Evolutionary conservation across 371 early-diverging fungal species (phyloP).

Genomic region (Mortierella sp.): DNA sequence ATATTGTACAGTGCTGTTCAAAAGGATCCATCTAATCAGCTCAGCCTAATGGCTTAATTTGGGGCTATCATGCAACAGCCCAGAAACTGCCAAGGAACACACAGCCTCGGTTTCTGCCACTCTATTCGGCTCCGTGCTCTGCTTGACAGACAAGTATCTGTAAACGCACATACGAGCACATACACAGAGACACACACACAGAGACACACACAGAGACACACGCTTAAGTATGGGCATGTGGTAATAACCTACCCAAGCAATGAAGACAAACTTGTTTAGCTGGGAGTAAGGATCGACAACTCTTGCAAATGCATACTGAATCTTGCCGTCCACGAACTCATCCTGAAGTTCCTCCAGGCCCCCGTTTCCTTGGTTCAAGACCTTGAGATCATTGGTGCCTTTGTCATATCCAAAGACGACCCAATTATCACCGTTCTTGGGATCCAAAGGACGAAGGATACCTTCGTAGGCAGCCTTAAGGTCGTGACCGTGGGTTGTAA

Average conservation of each 20-base stretch:
- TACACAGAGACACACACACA: not conserved
- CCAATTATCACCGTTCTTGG: constrained; percentile 72
- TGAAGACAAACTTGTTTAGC: constrained; percentile 90
- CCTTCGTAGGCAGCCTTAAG: constrained; percentile 74
- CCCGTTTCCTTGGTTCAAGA: constrained; percentile 78
- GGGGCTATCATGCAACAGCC: not conserved
- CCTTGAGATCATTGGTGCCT: constrained; percentile 85
- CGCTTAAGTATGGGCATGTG: too few species aligned
- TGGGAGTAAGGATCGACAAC: constrained; percentile 90
- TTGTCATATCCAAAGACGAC: constrained; percentile 87
- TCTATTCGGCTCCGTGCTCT: not conserved
- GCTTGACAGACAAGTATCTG: not conserved
- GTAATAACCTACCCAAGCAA: constrained; percentile 82
- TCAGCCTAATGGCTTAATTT: not conserved
- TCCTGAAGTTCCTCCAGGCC: constrained; percentile 91
- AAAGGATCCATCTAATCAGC: not conserved
- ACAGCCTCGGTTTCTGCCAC: not conserved
- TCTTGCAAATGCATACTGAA: constrained; percentile 90
- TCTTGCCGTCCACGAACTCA: constrained; percentile 90
- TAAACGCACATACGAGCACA: not conserved
- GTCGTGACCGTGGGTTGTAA: constrained; percentile 71
- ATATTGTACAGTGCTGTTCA: too few species aligned
- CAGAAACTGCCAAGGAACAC: not conserved
- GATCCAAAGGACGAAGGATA: constrained; percentile 64
- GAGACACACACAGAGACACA: constrained; percentile 6